Base-by-base conservation (phyloP, 257 asterid species). In the Penstemon davidsonii region DNA sequence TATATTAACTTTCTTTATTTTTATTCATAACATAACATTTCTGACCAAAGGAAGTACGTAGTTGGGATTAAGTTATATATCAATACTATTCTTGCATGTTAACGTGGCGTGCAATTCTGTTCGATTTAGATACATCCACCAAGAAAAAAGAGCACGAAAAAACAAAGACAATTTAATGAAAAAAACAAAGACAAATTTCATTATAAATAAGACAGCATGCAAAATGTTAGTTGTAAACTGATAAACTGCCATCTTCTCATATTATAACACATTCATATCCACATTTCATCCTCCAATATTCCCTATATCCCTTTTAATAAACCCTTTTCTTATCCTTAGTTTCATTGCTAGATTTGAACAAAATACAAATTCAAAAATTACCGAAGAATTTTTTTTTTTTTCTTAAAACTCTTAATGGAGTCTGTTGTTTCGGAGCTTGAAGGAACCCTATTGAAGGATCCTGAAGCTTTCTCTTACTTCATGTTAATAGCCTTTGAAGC, bases 401-500 rank as follows among this genome's bases (percentile, higher is more conserved):
- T 1, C 1, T 1, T 1, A 25, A 25, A 25, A 25, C 1, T 2
- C 33, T 25, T 47, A 60, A 83, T 84, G 94, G 84, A 79, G 54
- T 80, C 88, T 36, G 77, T 85, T 52, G 83, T 87, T 53, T 80
- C 86, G 0, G 96, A 87, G 69, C 71, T 93, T 1, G 96, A 90
- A 82, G 96, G 99, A 8, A 76, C 84, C 51, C 94, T 93, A 18
- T 54, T 93, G 63, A 88, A 82, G 55, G 76, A 87, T 67, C 82
- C 74, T 11, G 75, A 88, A 65, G 77, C 85, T 0, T 93, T 93
- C 69, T 85, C 92, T 15, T 93, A 90, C 64, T 93, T 90, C 78
- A 90, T 93, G 97, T 19, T 93, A 43, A 77, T 93, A 1, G 97
- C 98, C 4, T 93, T 93, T 55, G 98, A 93, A 64, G 97, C 95